Evolutionary conservation across 2,329 filamentous ascomycete species (phyloP), one percentile per base, ranked within the genome.

Genomic region (Aspergillus quadrilineatus): DNA sequence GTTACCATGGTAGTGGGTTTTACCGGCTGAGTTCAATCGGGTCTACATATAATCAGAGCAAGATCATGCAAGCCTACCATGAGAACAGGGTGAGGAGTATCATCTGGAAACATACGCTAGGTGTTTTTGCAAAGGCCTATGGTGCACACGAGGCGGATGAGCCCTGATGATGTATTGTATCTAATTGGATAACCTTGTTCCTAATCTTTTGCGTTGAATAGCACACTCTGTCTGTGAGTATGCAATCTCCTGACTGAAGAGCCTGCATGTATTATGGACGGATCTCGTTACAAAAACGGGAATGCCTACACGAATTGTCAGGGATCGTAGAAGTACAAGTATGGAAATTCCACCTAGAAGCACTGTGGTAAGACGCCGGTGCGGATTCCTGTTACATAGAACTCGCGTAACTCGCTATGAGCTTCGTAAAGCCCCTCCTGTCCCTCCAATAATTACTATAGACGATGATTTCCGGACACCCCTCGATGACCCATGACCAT

Each of bases 401-500:
- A 26, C 26, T 26, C 26, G 26, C 26, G 3, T 26, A 26, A 26
- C 44, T 17, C 12, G 22, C 17, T 7, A 30, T 17, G n/a, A 57
- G 50, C 39, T 36, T 53, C 41, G 34, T 41, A 5, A 57, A 50
- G 0, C 55, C 55, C 17, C 55, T 15, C 30, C 29, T 50, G 3
- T 14, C 55, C 41, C 50, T 50, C 55, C 55, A 54, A 9, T 36
- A 28, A 54, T 57, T 54, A 36, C 39, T 57, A 2, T 32, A 39
- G 39, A 53, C 1, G 1, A 54, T 6, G 12, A 65, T 26, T 8
- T 63, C 63, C n/a, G 57, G 50, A 49, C 63, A 66, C 12, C 58
- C 62, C 29, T 44, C 41, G 15, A 69, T 41, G 39, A 64, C 39
- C 48, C 58, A 64, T 0, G 58, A 55, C 63, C 64, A 68, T 52